These are phyloP conservation scores for Bocquillonia castaneifolia DNA, from an alignment of 441 rosid genomes.

Conservation along the genomic window DNA sequence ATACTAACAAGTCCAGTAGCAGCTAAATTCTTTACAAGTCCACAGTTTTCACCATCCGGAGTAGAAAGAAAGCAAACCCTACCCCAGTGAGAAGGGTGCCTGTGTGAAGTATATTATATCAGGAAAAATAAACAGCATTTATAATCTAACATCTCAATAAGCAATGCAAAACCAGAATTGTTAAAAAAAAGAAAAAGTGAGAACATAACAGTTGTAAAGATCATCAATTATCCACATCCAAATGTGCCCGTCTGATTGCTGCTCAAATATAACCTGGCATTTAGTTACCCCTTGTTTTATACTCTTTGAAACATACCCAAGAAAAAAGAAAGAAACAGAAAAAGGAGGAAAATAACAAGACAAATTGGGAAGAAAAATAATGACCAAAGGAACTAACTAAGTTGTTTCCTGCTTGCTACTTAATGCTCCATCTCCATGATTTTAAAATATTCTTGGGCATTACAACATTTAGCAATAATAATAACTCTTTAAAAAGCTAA, in stretches of 20 bases:
- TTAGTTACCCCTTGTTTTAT: neutral
- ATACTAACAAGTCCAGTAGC: conserved; percentile 74
- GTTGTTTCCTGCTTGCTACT: neutral
- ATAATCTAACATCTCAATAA: neutral
- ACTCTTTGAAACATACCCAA: neutral
- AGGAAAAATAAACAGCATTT: neutral
- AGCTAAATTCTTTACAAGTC: conserved; percentile 82
- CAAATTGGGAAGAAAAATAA: neutral
- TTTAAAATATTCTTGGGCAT: neutral
- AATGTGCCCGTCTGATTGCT: neutral
- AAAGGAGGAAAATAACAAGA: neutral
- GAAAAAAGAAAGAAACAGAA: neutral
- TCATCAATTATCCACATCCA: neutral
- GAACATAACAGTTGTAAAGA: neutral
- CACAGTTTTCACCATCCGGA: conserved; percentile 97
- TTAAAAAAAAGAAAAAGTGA: too few species aligned
- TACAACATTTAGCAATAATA: neutral
- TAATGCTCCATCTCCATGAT: neutral
- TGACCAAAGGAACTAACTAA: too few species aligned
- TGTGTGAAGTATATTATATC: conserved; percentile 32
- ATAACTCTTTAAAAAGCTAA: neutral
- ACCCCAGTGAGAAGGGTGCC: conserved; percentile 99
- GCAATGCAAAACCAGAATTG: neutral
- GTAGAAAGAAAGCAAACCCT: conserved; percentile 88
- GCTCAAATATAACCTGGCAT: neutral